These are phyloP conservation scores for Liquidambar formosana DNA, from an alignment of 164 flowering plant species.

Conservation along the genomic window DNA sequence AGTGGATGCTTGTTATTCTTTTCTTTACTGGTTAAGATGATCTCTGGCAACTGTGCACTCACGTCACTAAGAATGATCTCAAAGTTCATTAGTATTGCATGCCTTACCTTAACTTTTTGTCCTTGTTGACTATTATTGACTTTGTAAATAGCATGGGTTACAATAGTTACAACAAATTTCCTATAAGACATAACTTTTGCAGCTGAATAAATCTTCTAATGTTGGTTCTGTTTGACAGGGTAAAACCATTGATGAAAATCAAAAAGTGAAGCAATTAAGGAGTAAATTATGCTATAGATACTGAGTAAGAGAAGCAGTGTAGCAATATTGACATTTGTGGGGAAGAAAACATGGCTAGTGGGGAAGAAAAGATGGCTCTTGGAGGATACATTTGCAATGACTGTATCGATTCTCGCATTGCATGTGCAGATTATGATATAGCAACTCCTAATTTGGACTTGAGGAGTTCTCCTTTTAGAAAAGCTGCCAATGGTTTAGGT, in stretches of 20 bases:
- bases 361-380: constrained; percentile 20
- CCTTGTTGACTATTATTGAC: too few species aligned
- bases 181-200: not conserved
- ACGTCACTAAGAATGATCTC: too few species aligned
- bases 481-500: constrained; percentile 17
- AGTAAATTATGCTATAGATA: not conserved
- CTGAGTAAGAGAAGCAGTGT: not conserved
- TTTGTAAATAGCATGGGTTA: too few species aligned
- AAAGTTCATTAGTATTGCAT: too few species aligned
- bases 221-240: constrained; percentile 7
- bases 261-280: not conserved
- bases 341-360: not conserved
- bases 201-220: not conserved
- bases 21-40: too few species aligned
- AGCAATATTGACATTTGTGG: not conserved
- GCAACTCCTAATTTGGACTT: constrained; percentile 21
- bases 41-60: too few species aligned
- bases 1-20: too few species aligned
- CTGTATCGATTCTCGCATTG: constrained; percentile 15
- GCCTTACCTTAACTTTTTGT: too few species aligned
- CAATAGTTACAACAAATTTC: too few species aligned
- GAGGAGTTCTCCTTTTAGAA: constrained; percentile 28
- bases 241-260: not conserved
- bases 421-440: constrained; percentile 21
- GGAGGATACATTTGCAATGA: constrained; percentile 30